Percentiles rank a stretch among this genome's conserved stretches.
phyloP scores from a whole-genome alignment of 2,329 filamentous ascomycete genomes.

The Hypomyces perniciosus region DNA sequence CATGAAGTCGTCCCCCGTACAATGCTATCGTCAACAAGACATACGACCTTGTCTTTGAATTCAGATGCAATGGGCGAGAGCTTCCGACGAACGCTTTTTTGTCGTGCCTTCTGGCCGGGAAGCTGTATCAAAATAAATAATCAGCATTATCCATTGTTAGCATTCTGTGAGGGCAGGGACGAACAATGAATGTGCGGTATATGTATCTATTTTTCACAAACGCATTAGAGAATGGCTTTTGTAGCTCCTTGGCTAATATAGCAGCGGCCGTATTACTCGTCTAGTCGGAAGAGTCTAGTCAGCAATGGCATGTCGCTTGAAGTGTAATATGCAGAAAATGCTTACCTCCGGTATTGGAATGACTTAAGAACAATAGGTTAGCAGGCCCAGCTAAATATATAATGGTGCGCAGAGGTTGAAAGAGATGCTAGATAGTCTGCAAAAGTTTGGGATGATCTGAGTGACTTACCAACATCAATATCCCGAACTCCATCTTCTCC shows the following conservation, averaged over 20 bases:
- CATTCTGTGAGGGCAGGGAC: background rate
- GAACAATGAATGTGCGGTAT: constrained; percentile 73
- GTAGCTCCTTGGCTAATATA: constrained; percentile 65
- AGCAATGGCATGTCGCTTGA: background rate
- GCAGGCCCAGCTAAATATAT: background rate
- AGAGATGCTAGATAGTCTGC: background rate
- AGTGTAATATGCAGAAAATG: background rate
- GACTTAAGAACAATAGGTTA: constrained; percentile 36
- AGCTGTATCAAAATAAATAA: background rate
- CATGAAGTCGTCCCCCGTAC: constrained; percentile 53
- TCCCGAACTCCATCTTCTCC: constrained; percentile 64
- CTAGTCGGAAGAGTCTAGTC: constrained; percentile 28
- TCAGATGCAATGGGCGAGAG: constrained; percentile 81
- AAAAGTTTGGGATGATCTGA: background rate
- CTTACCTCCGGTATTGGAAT: constrained; percentile 60
- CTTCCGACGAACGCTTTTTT: constrained; percentile 86
- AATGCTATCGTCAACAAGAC: constrained; percentile 85
- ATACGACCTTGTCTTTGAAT: constrained; percentile 72
- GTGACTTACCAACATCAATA: constrained; percentile 56
- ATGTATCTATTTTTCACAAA: constrained; percentile 90
- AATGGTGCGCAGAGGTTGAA: background rate
- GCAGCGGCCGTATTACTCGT: constrained; percentile 78
- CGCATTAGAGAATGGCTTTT: constrained; percentile 71
- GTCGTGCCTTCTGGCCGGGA: constrained; percentile 68
- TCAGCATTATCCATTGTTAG: background rate